Evolutionary conservation across 345 rosid species (phyloP), one percentile per base, ranked within the genome.

Genomic region (Brassica carinata): DNA sequence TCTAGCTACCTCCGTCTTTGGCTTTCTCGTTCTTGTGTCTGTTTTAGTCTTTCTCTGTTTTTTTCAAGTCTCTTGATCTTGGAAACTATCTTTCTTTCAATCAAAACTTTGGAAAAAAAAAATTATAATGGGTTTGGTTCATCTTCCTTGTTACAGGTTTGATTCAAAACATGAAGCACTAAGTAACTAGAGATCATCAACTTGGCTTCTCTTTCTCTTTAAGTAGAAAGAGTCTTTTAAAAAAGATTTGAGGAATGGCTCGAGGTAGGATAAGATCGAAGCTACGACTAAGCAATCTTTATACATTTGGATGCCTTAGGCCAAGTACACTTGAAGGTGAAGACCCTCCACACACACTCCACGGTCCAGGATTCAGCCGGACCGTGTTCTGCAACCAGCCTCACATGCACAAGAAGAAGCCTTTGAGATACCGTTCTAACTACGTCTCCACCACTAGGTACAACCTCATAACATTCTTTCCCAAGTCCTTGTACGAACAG

Each of bases 401-500:
- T 64, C 81, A 75, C 61, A 73, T 87, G 88, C 98, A 96, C 85
- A 77, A 75, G 85, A 89, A 79, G 81, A 90, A 86, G 82, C 96
- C 97, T 18, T 76, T 89, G 31, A 89, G 87, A 61, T 93, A 96
- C 40, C 75, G 96, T 77, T 85, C 89, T n/a, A 96, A 96, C 84
- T 88, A 87, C 69, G 91, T 93, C 82, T 89, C 96, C 5, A 96
- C 98, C 43, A 96, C 99, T 1, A 90, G 89, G 74, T 96, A 96
- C 80, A 96, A 91, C 76, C 30, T 88, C 15, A 40, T 86, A 23
- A 87, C 98, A 4, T 95, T 91, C 87, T 78, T 95, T 55, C 99
- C 99, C 8, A 93, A 93, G 78, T 94, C 98, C 0, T 83, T 95
- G 34, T 95, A 89, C 65, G 99, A 95, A 79, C 99, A 95, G 84